Evolutionary conservation across 768 basidiomycete genomes (phyloP), one percentile per base, ranked within the genome.

Genomic region (Trametes cubensis): DNA sequence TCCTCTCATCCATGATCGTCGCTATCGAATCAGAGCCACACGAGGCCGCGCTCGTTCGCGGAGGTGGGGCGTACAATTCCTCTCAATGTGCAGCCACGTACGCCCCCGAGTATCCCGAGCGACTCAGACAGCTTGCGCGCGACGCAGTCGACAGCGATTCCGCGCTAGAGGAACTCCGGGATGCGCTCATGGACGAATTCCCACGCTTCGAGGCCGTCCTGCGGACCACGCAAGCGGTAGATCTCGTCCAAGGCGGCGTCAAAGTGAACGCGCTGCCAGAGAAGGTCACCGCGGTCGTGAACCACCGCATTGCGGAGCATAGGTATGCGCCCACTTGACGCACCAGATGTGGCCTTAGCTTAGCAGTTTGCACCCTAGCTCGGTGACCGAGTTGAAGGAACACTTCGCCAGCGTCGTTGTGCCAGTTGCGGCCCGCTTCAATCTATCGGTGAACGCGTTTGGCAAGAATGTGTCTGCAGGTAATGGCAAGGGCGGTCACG

Each of bases 141-240:
- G 69, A 72, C 8, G 83, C 88, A 1, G 69, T 74, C 10, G 38
- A 73, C 30, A 85, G 81, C 17, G 77, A 89, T 47, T 70, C 73
- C 49, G 81, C 83, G 1, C 77, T 94, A 41, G 66, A 65, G 28
- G 63, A 66, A 50, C 71, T 81, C 1, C 79, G 79, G 65, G 55
- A 62, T 28, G 61, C 48, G 42, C 74, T 74, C 39, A 73, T 74
- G 28, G 78, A 89, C 6, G 79, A 78, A 50, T 71, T 79, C n/a
- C 62, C 61, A 10, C 39, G 25, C 53, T 67, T 56, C 55, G 59
- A 50, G 18, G 84, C 78, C 58, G 71, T 86, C 1, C 75, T 85
- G 4, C 80, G 86, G 38, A 92, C 89, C 1, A 92, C 92, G 3
- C 89, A 92, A 71, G 92, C 92, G 0, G 81, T 89, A 41, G 91